phyloP scores from a whole-genome alignment of 2,329 filamentous ascomycete species.

The Thermoascus crustaceus region DNA sequence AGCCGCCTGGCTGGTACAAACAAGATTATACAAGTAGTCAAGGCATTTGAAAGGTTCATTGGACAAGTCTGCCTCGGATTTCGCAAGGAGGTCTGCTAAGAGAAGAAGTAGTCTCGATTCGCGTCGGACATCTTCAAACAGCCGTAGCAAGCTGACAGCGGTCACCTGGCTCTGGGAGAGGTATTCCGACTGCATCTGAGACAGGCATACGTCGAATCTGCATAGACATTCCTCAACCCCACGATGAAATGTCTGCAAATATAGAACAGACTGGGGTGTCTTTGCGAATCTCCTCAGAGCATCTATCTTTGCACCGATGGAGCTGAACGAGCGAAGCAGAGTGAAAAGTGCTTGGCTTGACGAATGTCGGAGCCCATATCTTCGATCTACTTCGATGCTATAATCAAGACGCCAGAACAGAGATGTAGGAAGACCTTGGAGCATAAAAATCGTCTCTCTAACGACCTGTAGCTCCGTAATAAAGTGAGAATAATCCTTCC shows the following conservation, averaged over 20 bases:
- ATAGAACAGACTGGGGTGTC: constrained; percentile 43
- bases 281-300: constrained; percentile 43
- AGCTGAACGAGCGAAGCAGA: constrained; percentile 37
- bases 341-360: constrained; percentile 24
- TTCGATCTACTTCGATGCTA: constrained; percentile 28
- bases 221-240: constrained; percentile 51
- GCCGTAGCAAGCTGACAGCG: constrained; percentile 58
- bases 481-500: constrained; percentile 16
- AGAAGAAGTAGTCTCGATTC: constrained; percentile 49
- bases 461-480: constrained; percentile 66
- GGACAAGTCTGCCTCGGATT: constrained; percentile 39
- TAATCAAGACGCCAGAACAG: constrained; percentile 49
- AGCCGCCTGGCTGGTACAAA: constrained; percentile 60
- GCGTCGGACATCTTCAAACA: constrained; percentile 51
- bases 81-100: constrained; percentile 55
- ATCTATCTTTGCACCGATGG: constrained; percentile 42
- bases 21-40: constrained; percentile 66
- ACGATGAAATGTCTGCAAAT: constrained; percentile 64
- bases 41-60: constrained; percentile 62
- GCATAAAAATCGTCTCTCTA: constrained; percentile 76
- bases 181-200: constrained; percentile 52
- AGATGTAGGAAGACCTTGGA: constrained; percentile 67
- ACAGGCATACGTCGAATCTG: constrained; percentile 52
- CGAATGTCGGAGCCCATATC: constrained; percentile 27
- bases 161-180: constrained; percentile 46